Conservation (phyloP, 179 eudicot genomes). For the Beta lomatogona region DNA sequence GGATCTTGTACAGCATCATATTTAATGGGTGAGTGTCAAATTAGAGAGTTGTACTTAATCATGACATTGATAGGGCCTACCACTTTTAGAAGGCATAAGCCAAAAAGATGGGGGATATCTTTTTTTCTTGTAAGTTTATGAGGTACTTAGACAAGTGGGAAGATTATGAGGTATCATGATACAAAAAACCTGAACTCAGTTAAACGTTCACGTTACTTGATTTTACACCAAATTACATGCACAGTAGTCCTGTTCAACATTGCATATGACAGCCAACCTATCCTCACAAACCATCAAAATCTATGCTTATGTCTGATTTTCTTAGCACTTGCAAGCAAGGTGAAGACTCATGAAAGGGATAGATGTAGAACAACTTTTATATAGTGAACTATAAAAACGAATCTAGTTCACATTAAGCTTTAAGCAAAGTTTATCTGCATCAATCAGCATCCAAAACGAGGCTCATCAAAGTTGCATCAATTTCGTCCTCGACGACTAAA, state of each 20-base stretch:
- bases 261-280: not conserved
- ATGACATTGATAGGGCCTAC: too few species aligned
- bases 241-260: not conserved
- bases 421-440: not conserved
- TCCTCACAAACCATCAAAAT: not conserved
- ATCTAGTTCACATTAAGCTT: not conserved
- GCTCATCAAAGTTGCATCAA: constrained; percentile 1
- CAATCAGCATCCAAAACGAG: constrained; percentile 11
- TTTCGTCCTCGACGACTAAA: not conserved
- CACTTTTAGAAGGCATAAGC: too few species aligned
- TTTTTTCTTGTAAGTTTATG: too few species aligned
- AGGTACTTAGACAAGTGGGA: too few species aligned
- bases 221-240: not conserved
- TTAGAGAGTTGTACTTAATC: too few species aligned
- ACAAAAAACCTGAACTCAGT: too few species aligned
- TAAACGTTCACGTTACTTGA: not conserved
- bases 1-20: too few species aligned
- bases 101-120: too few species aligned
- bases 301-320: not conserved
- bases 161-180: too few species aligned
- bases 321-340: not conserved
- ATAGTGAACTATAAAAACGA: too few species aligned
- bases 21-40: too few species aligned
- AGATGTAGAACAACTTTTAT: too few species aligned
- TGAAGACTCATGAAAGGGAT: not conserved